Evolutionary conservation across 306 rosid genomes (phyloP).

Genomic region (Vicia faba): DNA sequence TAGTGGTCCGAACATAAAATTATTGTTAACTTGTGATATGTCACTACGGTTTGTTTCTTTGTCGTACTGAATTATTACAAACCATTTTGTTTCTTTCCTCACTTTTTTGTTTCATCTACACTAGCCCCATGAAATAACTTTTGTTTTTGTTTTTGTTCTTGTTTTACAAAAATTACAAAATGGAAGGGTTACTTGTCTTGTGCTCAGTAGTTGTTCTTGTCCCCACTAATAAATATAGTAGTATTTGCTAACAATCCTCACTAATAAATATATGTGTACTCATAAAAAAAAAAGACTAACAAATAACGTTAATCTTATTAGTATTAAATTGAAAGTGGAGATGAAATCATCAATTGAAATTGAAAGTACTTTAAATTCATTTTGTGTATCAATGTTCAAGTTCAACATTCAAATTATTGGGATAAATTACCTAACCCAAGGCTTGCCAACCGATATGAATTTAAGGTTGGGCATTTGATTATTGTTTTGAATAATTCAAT

Average conservation of each 20-base stretch:
- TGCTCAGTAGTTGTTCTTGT: constrained; percentile 35
- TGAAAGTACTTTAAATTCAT: not conserved
- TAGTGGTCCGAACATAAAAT: constrained; percentile 7
- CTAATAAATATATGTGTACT: not conserved
- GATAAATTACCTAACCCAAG: not conserved
- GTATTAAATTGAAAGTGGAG: too few species aligned
- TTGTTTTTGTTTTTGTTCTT: not conserved
- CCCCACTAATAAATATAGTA: constrained; percentile 10
- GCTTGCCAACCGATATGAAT: constrained; percentile 6
- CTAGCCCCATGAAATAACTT: not conserved
- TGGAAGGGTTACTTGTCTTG: constrained; percentile 28
- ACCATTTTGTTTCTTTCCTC: constrained; percentile 11
- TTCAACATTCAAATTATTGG: not conserved
- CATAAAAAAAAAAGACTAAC: too few species aligned
- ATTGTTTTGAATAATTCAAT: constrained; percentile 17
- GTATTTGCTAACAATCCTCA: not conserved
- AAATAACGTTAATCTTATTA: too few species aligned
- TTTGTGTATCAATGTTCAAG: not conserved
- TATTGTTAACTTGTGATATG: constrained; percentile 24
- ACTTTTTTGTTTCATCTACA: not conserved
- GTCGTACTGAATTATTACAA: constrained; percentile 40
- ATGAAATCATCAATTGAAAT: too few species aligned
- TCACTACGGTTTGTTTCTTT: constrained; percentile 25
- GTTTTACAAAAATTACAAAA: not conserved
- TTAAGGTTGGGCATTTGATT: constrained; percentile 20